Evolutionary conservation across 2,329 filamentous ascomycete species (phyloP), one percentile per base, ranked within the genome.

Genomic region (Scedosporium boydii): DNA sequence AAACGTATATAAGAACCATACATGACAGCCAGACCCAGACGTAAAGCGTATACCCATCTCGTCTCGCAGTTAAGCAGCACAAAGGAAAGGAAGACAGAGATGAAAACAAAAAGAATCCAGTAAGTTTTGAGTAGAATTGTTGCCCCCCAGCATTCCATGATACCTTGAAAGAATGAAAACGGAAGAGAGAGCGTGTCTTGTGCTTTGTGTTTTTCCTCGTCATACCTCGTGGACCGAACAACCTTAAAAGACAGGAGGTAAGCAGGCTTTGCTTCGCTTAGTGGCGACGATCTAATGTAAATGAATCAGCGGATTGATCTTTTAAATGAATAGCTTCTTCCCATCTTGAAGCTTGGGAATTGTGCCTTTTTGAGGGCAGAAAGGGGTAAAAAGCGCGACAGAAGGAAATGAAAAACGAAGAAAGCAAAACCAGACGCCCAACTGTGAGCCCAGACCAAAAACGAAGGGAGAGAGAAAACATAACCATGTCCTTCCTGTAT

Each of bases 211-310:
- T 48, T 21, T 48, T 6, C 23, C 23, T 23, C 18, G 6, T 10
- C 1, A 27, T 55, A 55, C 51, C 23, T 55, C 23, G 12, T 12
- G 51, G 18, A 5, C 23, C 21, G 51, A 27, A 10, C 12, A 55
- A 23, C 23, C 51, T 10, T 55, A 26, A 10, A 14, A 26, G 12
- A 27, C 12, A 55, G 23, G 18, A 55, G 51, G 51, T 16, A 27
- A 16, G 6, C 6, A 6, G 51, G 51, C 4, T 55, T 27, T 55
- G 44, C 3, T 48, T 48, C 38, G 14, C 60, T 64, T 58, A 64
- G 42, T 64, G 59, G 60, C 63, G 63, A 27, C 63, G 63, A 64
- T 64, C 63, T 64, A 51, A 53, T 46, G 48, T 21, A 58, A 14
- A 60, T 34, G 57, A 21, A 57, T 57, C 48, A 48, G 23, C 60